These are phyloP conservation scores for Amanita fuliginea DNA, from an alignment of 768 basidiomycete species.

Conservation along the genomic window DNA sequence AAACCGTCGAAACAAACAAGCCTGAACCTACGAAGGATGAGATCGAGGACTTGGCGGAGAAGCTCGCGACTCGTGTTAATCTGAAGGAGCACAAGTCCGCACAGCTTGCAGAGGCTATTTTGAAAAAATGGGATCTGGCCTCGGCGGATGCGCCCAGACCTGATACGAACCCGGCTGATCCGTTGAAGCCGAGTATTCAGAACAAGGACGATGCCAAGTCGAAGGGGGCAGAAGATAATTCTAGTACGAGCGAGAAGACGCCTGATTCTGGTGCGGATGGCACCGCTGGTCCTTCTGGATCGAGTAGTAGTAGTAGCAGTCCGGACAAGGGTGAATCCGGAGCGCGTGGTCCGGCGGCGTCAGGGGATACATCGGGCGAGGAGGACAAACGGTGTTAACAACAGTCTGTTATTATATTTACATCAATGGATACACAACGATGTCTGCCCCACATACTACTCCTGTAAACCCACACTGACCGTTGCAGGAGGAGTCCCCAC, in stretches of 20 bases:
- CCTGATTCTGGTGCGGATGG: background rate
- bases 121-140: too few species aligned
- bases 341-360: too few species aligned
- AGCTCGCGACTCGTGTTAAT: background rate
- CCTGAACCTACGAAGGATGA: constrained; percentile 5
- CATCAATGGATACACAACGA: constrained; percentile 10
- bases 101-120: background rate
- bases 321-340: background rate
- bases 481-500: constrained; percentile 75
- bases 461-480: constrained; percentile 54
- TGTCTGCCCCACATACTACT: constrained; percentile 83
- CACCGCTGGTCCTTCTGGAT: background rate
- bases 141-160: background rate
- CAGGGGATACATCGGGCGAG: background rate
- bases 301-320: background rate
- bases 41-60: background rate
- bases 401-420: too few species aligned
- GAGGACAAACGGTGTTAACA: too few species aligned
- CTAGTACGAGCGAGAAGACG: background rate
- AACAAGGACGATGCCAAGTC: background rate
- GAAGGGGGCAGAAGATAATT: background rate
- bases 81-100: background rate
- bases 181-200: background rate
- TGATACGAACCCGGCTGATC: background rate
- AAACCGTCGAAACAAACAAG: constrained; percentile 6